Evolutionary conservation across 202 grass and related monocot species (phyloP).

Genomic region (Digitaria exilis): DNA sequence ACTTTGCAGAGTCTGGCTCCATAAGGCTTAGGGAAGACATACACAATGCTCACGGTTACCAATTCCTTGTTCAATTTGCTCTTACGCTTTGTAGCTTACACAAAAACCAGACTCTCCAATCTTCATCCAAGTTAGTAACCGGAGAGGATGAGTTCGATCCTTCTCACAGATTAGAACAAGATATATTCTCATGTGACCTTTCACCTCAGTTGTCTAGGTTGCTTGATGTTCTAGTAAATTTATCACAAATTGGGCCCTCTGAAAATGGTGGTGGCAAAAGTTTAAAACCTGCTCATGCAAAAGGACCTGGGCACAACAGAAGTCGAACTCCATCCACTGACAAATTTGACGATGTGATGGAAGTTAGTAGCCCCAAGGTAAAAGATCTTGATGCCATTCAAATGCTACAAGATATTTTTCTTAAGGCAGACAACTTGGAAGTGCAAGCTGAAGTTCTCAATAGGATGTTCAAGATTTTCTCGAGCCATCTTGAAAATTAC

Average conservation of each 20-base stretch:
- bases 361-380: constrained; percentile 85
- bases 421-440: constrained; percentile 97
- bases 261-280: constrained; percentile 65
- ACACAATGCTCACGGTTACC: constrained; percentile 99
- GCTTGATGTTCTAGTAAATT: constrained; percentile 97
- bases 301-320: constrained; percentile 60
- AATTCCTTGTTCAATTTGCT: constrained; percentile 98
- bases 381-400: constrained; percentile 99
- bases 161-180: constrained; percentile 55
- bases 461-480: constrained; percentile 99
- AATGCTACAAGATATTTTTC: constrained; percentile 99
- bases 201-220: constrained; percentile 89
- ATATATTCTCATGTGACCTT: constrained; percentile 57
- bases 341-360: constrained; percentile 70
- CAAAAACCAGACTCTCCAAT: constrained; percentile 67
- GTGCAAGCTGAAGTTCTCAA: constrained; percentile 98
- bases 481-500: constrained; percentile 98
- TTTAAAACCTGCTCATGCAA: constrained; percentile 59
- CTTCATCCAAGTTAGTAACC: constrained; percentile 45
- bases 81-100: constrained; percentile 87
- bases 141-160: constrained; percentile 38
- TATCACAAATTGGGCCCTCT: constrained; percentile 83
- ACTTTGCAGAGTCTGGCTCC: constrained; percentile 69
- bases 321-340: constrained; percentile 78
- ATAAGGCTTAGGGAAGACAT: constrained; percentile 95